Evolutionary conservation across 2,329 filamentous ascomycete species (phyloP), one percentile per base, ranked within the genome.

Genomic region (Paraphoma sp.): DNA sequence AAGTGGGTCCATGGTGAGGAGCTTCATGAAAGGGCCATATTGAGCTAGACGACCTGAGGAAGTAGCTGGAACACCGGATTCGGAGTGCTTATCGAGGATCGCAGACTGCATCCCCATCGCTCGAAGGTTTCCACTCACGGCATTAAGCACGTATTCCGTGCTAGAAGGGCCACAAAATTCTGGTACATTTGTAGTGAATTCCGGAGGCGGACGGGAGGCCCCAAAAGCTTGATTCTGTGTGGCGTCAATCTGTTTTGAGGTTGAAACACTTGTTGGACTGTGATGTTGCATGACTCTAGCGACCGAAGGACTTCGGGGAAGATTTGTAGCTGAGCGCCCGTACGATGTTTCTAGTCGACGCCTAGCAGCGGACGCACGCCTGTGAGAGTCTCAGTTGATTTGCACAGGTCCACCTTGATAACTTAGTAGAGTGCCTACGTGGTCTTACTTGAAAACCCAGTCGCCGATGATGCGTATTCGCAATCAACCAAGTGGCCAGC

Each of bases 21-120:
- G 29, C 23, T 55, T 59, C 56, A 59, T 55, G 45, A 59, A 59
- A 4, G 52, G 56, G 1, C 56, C 56, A 38, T 59, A 59, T 14
- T 55, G 56, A 14, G 56, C 56, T 4, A 59, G 36, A 41, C 56
- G 38, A 28, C 51, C 42, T 11, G 56, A 52, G 6, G 51, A 52
- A 14, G 56, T 54, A 6, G 56, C 31, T 14, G 48, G 51, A n/a
- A 59, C 10, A 14, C 44, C 23, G 2, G 50, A 47, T 17, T 45
- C 30, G 14, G 46, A 50, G 16, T 51, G 36, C 14, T 52, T 51
- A 12, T 55, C 56, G 11, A 48, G 56, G 31, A 59, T 59, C 14
- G 52, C 56, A 23, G 56, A 59, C 33, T 59, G 56, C 48, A 59
- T 54, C 1, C 56, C 56, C 52, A 51, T 55, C n/a, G 48, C 56